Conservation (phyloP, 768 basidiomycete genomes). For the Kwoniella dejecticola region DNA sequence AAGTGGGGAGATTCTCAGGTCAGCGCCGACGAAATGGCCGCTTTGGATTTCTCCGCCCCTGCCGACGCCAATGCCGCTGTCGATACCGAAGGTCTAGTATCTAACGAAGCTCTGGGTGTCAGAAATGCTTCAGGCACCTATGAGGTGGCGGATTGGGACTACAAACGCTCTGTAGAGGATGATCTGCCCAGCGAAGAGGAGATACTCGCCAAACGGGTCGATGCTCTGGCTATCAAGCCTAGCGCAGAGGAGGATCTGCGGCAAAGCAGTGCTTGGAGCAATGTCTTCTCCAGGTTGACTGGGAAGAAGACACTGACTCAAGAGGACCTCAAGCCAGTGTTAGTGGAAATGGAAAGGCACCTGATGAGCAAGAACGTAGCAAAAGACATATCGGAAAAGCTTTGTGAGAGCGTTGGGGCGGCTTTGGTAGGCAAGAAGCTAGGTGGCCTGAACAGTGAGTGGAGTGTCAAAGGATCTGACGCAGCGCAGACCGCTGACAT, state of each 20-base stretch:
- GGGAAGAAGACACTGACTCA: slow-evolving; percentile 77
- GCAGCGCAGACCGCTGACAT: slow-evolving; percentile 19
- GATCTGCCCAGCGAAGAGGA: slow-evolving; percentile 53
- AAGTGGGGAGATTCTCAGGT: slow-evolving; percentile 87
- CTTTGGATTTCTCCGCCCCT: slow-evolving; percentile 70
- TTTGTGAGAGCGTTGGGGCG: slow-evolving; percentile 92
- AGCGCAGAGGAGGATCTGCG: slow-evolving; percentile 45
- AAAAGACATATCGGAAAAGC: slow-evolving; percentile 88
- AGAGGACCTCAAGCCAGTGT: slow-evolving; percentile 78
- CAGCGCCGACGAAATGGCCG: slow-evolving; percentile 85
- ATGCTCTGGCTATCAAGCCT: slow-evolving; percentile 17
- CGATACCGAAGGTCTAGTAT: slow-evolving; percentile 53
- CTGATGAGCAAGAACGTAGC: slow-evolving; percentile 99
- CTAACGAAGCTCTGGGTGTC: slow-evolving; percentile 65
- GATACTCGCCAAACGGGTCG: slow-evolving; percentile 46
- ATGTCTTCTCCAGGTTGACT: slow-evolving; percentile 80
- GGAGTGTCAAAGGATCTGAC: background rate
- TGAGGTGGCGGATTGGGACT: slow-evolving; percentile 84
- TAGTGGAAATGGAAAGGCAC: slow-evolving; percentile 95
- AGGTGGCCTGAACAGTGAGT: slow-evolving; percentile 82
- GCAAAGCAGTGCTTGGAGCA: slow-evolving; percentile 63
- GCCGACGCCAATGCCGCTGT: slow-evolving; percentile 61
- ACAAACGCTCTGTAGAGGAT: slow-evolving; percentile 59
- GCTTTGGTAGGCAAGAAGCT: slow-evolving; percentile 86
- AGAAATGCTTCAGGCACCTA: slow-evolving; percentile 70